Evolutionary conservation across 768 basidiomycete species (phyloP), one percentile per base, ranked within the genome.

Genomic region (Lactarius evosmus): DNA sequence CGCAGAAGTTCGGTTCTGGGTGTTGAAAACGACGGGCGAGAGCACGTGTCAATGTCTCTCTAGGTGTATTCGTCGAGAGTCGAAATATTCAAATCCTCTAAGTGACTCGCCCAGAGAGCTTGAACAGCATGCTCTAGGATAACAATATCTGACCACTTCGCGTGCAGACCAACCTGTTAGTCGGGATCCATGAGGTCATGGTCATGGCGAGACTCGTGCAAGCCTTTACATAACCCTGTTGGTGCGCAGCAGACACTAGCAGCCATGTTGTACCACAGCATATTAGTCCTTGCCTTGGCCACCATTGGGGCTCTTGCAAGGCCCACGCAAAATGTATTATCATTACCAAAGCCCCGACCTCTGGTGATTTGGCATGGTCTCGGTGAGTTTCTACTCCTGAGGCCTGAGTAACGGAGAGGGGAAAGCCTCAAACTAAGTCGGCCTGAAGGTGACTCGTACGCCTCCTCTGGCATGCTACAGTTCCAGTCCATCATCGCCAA

Each of bases 361-460:
- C 77, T 91, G 22, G 88, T 91, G 32, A 74, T 91, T 56, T 91
- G 89, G 89, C 89, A 91, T 74, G 89, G 89, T 36, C 70, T 91
- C 66, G 85, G 81, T 80, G 46, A n/a, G 69, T 62, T 32, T 60
- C 41, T 22, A 22, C 22, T 27, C 33, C 12, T 38, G 46, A 17
- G 29, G 22, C 33, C 12, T 38, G 46, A 17, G 29, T 25, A 5
- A 50, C n/a, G 8, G 29, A 16, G 29, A 40, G 17, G 34, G 12
- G 14, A 17, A 44, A 19, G 8, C 8, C 52, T 19, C 19, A 30
- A 17, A 19, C 52, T 7, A 14, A 49, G 22, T 49, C 11, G 46
- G 22, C 22, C 12, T 14, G 6, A 22, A 80, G 89, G 91, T n/a
- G 93, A 94, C 75, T 83, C 87, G 2, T 83, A 91, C 68, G 77